Evolutionary conservation across 2,329 filamentous ascomycete species (phyloP), one percentile per base, ranked within the genome.

Genomic region (Thielaviopsis musarum): DNA sequence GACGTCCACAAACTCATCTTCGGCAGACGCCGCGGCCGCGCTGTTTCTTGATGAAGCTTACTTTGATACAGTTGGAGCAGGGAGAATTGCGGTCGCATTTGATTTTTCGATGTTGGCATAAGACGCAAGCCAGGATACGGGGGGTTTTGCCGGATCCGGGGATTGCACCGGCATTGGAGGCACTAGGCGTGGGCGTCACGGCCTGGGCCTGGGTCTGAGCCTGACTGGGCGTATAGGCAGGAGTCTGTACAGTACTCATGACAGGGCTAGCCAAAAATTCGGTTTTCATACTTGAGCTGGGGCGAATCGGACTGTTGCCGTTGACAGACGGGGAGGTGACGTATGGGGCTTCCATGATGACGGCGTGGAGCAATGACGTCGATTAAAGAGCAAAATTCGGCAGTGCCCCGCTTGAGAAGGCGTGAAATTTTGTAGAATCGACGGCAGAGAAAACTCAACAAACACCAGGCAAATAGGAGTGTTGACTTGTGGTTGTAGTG

Each of bases 71-170:
- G 64, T 82, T 82, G 61, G 78, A 76, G 65, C 79, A 82, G 3
- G 79, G 80, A 49, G 76, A 79, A 51, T 74, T 75, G 62, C 79
- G 74, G 65, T 82, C 79, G 68, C 80, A 83, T 67, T 80, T 81
- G 69, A 82, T 82, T 70, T 83, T 82, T 65, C 80, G 75, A 65
- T 79, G 77, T 66, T 82, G 79, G 66, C 79, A 82, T 45, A 81
- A 70, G 21, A 79, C 76, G 64, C 79, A 80, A 21, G 77, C 77
- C 60, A 80, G 69, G 54, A 79, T 73, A 64, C 77, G 70, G 15
- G 71, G 68, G 13, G 72, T 69, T 66, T 75, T 77, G 59, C 68
- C 67, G 56, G 66, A 64, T 34, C 64, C 65, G 52, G 66, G 64
- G 21, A 34, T 19, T 19, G 54, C 5, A 38, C 66, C 62, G 17